phyloP scores from a whole-genome alignment of 257 asterid species.

The Plectranthus barbatus region DNA sequence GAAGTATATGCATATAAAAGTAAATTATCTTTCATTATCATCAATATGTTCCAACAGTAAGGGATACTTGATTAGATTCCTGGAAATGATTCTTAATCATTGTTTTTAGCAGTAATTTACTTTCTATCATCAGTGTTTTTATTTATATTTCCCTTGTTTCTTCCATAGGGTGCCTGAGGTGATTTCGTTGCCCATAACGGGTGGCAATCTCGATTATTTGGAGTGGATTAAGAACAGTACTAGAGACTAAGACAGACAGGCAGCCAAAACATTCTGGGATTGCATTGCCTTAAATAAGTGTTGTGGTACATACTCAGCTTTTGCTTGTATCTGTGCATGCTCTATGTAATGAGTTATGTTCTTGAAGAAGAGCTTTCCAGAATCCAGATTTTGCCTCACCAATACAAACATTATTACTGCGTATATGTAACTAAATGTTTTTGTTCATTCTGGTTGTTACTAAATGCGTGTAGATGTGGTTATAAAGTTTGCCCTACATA shows the following conservation, averaged over 20 bases:
- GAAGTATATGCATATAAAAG: too few species aligned
- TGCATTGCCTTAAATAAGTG: not conserved
- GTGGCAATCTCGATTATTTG: slow-evolving; percentile 66
- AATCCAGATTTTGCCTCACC: not conserved
- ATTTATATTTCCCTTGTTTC: slow-evolving; percentile 1
- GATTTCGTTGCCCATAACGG: slow-evolving; percentile 77
- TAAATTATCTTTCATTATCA: not conserved
- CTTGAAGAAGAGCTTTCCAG: not conserved
- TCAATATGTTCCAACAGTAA: not conserved
- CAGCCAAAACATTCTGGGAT: not conserved
- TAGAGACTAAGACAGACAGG: slow-evolving; percentile 28
- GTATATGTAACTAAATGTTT: not conserved
- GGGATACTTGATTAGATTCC: not conserved
- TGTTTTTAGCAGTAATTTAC: not conserved
- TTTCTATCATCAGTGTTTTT: not conserved
- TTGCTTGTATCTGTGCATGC: not conserved
- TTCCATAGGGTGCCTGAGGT: slow-evolving; percentile 80
- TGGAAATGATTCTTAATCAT: not conserved
- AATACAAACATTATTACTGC: not conserved
- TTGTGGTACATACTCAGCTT: slow-evolving; percentile 9
- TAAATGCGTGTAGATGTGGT: not conserved
- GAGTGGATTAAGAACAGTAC: slow-evolving; percentile 91
- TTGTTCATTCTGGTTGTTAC: not conserved
- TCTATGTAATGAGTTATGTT: not conserved
- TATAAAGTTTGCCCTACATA: not conserved